Evolutionary conservation across 306 rosid species (phyloP).

Genomic region (Vigna reflexopilosa): DNA sequence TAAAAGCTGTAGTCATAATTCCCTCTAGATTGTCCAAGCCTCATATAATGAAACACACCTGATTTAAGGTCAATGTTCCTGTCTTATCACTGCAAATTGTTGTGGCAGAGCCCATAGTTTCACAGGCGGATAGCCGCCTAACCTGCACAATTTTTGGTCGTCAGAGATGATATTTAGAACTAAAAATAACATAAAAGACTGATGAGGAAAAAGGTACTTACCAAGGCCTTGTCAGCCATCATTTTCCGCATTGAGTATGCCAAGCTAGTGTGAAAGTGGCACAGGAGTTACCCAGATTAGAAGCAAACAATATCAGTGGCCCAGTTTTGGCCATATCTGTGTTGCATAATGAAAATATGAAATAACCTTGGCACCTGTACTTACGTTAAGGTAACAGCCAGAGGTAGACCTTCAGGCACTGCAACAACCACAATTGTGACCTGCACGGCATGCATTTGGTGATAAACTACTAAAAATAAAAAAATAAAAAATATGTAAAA

Average conservation of each 20-base stretch:
- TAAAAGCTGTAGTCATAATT: conserved; percentile 32
- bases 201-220: conserved; percentile 46
- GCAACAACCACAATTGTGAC: conserved; percentile 99
- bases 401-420: conserved; percentile 97
- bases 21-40: conserved; percentile 30
- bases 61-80: conserved; percentile 92
- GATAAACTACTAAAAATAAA: conserved; percentile 21
- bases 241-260: conserved; percentile 99
- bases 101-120: conserved; percentile 99
- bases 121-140: conserved; percentile 95
- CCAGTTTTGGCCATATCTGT: conserved; percentile 22
- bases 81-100: conserved; percentile 99
- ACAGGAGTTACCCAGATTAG: conserved; percentile 35
- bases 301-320: conserved; percentile 32
- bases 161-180: conserved; percentile 43
- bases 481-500: neutral
- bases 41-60: conserved; percentile 53
- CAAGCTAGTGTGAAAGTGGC: conserved; percentile 58
- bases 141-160: conserved; percentile 62
- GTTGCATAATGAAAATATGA: conserved; percentile 16
- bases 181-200: conserved; percentile 27
- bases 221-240: conserved; percentile 99
- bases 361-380: conserved; percentile 43
- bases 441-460: conserved; percentile 63
- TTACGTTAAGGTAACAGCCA: conserved; percentile 98